Percentiles rank a stretch among this genome's conserved stretches.
These are phyloP conservation scores for Fusarium metavorans DNA, from an alignment of 2,329 filamentous ascomycete genomes.

Conservation along the genomic window DNA sequence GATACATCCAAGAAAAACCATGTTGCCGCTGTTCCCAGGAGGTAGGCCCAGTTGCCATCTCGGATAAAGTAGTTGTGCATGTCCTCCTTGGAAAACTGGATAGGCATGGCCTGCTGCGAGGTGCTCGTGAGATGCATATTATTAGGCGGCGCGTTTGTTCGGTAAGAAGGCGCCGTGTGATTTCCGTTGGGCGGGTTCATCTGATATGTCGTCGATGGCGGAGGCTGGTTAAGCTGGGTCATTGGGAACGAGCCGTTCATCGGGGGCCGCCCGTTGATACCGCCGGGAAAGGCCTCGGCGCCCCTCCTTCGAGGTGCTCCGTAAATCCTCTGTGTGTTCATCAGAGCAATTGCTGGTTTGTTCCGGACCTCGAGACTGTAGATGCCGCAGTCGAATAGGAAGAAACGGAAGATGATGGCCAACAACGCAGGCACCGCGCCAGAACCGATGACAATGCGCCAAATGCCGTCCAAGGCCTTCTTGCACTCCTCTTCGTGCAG, in stretches of 20 bases:
- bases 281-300: constrained; percentile 32
- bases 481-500: constrained; percentile 60
- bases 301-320: constrained; percentile 51
- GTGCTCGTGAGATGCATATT: constrained; percentile 46
- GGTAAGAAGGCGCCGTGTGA: constrained; percentile 35
- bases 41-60: constrained; percentile 51
- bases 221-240: constrained; percentile 33
- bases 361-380: constrained; percentile 75
- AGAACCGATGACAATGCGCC: constrained; percentile 75
- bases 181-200: constrained; percentile 36
- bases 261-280: constrained; percentile 23
- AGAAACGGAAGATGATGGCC: constrained; percentile 74
- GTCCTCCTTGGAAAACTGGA: constrained; percentile 63
- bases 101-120: constrained; percentile 52
- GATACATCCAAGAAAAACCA: constrained; percentile 68
- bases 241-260: constrained; percentile 39
- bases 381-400: constrained; percentile 74
- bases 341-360: constrained; percentile 68
- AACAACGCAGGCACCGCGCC: constrained; percentile 73
- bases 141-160: constrained; percentile 32
- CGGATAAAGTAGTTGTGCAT: constrained; percentile 64
- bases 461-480: constrained; percentile 68
- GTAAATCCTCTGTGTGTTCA: constrained; percentile 71
- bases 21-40: constrained; percentile 57
- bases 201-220: constrained; percentile 39